Base-by-base conservation (phyloP, 2,329 filamentous ascomycete genomes). In the Exophiala alcalophila region DNA sequence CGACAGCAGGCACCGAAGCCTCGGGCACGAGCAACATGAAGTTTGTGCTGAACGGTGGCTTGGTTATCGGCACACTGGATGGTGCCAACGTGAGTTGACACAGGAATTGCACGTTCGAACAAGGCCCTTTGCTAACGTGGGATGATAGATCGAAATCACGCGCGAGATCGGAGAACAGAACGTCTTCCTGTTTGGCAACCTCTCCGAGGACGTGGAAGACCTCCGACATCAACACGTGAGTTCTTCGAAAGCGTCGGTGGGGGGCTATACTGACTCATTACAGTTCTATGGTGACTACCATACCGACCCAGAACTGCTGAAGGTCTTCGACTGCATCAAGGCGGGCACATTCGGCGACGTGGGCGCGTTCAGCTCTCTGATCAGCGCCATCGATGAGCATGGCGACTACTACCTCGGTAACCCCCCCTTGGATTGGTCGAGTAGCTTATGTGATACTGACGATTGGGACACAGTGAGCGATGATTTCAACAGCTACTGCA, bases 21-120 rank as follows among this genome's bases (percentile, higher is more conserved):
- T 80, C 74, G 52, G 91, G 91, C 51, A 95, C 89, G 9, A 94
- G 87, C 61, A 98, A 98, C 79, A 98, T 98, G 92, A 98, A 98
- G 69, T 98, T 98, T 65, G 92, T 96, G 10, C 76, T 98, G 60
- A 98, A 97, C 59, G 92, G 92, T 53, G 92, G 92, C 52, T 74
- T 98, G 49, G 94, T 98, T 60, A 98, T 98, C 57, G 92, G 92
- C 57, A 98, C 92, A 14, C 96, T 91, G 63, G 92, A 98, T 60
- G 92, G 92, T 62, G 92, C 92, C 52, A 98, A 98, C 61, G 39
- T 42, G 15, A 29, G 39, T 29, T 26, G 15, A n/a, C n/a, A n/a
- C n/a, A n/a, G n/a, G n/a, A n/a, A n/a, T n/a, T n/a, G n/a, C n/a
- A n/a, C n/a, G n/a, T n/a, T n/a, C n/a, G n/a, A n/a, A n/a, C n/a